Conservation (phyloP, 768 basidiomycete species). For the Pleurotus eryngii region DNA sequence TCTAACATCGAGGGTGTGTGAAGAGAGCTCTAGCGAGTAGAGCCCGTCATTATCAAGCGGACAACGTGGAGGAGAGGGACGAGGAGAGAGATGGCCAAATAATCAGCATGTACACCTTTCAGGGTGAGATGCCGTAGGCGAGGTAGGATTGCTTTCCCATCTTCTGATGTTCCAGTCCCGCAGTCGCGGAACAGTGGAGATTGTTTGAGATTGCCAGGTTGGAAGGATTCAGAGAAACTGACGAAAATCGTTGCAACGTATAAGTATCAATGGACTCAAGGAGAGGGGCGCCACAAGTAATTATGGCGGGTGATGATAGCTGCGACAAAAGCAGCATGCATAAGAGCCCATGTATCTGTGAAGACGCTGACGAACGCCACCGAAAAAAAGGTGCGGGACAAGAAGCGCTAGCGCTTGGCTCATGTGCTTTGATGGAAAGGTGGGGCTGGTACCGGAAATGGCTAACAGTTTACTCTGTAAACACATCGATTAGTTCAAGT, state of each 20-base stretch:
- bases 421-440: conserved; percentile 45
- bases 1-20: conserved; percentile 52
- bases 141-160: conserved; percentile 30
- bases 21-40: conserved; percentile 44
- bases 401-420: conserved; percentile 40
- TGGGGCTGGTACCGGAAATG: conserved; percentile 30
- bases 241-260: conserved; percentile 61
- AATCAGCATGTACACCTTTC: conserved; percentile 54
- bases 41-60: conserved; percentile 18
- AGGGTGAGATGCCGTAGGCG: conserved; percentile 45
- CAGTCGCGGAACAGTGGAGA: conserved; percentile 30
- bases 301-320: conserved; percentile 40
- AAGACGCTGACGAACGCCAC: conserved; percentile 53
- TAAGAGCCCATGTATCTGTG: conserved; percentile 56
- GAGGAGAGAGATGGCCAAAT: conserved; percentile 44
- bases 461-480: conserved; percentile 19
- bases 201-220: conserved; percentile 34
- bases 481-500: conserved; percentile 8
- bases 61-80: conserved; percentile 20
- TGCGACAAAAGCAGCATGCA: conserved; percentile 47
- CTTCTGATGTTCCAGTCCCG: conserved; percentile 14
- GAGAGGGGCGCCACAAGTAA: conserved; percentile 31
- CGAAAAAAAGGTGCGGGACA: conserved; percentile 46
- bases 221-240: conserved; percentile 42
- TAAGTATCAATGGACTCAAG: conserved; percentile 51